These are phyloP conservation scores for Aphanomyces euteiches DNA, from an alignment of 352 stramenopile species.

Conservation along the genomic window DNA sequence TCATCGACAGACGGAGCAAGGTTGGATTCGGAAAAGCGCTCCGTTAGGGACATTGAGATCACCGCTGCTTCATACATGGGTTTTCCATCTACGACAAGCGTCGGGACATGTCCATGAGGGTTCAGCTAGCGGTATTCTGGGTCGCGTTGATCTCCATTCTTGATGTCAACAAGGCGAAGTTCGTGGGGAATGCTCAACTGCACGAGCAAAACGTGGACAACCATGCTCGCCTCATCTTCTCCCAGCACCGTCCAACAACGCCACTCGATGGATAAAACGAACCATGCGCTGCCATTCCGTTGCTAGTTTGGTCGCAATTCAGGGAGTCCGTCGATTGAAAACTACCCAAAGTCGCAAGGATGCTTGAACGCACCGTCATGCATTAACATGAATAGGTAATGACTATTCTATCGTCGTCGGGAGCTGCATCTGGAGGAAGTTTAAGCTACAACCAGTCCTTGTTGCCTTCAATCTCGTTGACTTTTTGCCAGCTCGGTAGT, in stretches of 20 bases:
- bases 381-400: too few species aligned
- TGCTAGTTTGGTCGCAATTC: too few species aligned
- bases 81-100: neutral
- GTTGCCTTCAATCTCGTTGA: conserved; percentile 10
- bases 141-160: neutral
- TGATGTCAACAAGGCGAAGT: conserved; percentile 13
- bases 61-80: conserved; percentile 9
- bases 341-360: too few species aligned
- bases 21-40: neutral
- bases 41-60: conserved; percentile 5
- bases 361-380: too few species aligned
- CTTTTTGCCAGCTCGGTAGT: neutral
- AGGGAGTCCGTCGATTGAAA: too few species aligned
- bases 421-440: too few species aligned
- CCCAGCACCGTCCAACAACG: too few species aligned
- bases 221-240: neutral
- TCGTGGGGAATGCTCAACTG: neutral
- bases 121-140: conserved; percentile 4
- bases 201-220: conserved; percentile 10
- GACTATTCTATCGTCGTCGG: too few species aligned
- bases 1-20: conserved; percentile 8
- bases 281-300: too few species aligned
- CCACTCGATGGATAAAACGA: too few species aligned
- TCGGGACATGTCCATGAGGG: conserved; percentile 2
- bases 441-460: neutral